Conservation (phyloP, 208 protist genomes). For the Trypanosoma rangeli region DNA sequence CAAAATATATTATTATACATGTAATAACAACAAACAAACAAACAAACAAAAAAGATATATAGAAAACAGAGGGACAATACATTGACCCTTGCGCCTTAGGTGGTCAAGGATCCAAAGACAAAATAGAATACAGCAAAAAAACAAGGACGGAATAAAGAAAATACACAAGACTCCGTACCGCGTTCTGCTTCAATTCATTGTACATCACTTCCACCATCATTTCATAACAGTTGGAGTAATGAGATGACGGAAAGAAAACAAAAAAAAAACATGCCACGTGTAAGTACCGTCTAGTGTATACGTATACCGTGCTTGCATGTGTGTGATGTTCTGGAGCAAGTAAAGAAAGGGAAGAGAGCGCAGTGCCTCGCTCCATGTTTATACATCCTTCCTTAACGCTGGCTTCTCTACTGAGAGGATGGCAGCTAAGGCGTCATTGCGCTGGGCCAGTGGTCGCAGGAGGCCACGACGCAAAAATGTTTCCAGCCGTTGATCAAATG, state of each 20-base stretch:
- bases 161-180: neutral
- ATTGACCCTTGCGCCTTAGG: too few relatives aligned
- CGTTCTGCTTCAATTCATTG: neutral
- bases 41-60: too few relatives aligned
- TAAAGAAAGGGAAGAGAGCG: neutral
- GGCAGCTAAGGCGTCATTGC: conserved; percentile 48
- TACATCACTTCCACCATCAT: neutral
- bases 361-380: neutral
- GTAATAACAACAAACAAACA: too few relatives aligned
- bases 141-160: neutral
- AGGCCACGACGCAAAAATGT: conserved; percentile 76
- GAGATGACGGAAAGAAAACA: neutral
- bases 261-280: conserved; percentile 2
- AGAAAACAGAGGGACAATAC: too few relatives aligned
- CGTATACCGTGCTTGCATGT: neutral
- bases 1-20: too few relatives aligned
- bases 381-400: neutral
- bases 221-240: neutral
- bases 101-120: too few relatives aligned
- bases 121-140: too few relatives aligned
- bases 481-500: conserved; percentile 62
- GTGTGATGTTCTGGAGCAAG: neutral
- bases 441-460: conserved; percentile 66
- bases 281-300: neutral
- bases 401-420: conserved; percentile 28